These are phyloP conservation scores for Trifolium dubium DNA, from an alignment of 306 rosid genomes.

Conservation along the genomic window DNA sequence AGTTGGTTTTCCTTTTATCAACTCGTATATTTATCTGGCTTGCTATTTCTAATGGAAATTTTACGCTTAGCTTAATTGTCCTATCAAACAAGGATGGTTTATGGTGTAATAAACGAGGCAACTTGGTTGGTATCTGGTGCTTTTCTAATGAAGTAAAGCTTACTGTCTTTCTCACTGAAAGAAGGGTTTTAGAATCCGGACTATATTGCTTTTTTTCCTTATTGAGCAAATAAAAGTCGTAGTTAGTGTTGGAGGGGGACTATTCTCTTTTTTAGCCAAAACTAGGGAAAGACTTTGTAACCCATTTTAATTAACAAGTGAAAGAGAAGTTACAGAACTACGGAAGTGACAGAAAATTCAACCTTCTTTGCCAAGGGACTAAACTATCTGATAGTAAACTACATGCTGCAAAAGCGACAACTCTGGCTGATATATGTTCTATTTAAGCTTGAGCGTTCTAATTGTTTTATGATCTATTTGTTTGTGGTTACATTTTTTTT, in stretches of 20 bases:
- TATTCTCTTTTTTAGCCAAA: not conserved
- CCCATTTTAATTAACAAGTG: conserved; percentile 4
- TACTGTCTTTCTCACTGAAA: conserved; percentile 23
- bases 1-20: conserved; percentile 30
- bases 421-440: conserved; percentile 16
- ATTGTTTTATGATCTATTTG: conserved; percentile 10
- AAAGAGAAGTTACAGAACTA: not conserved
- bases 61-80: conserved; percentile 31
- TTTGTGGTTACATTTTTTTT: conserved; percentile 25
- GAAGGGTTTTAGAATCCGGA: conserved; percentile 14
- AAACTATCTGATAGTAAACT: conserved; percentile 7
- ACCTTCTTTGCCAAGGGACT: not conserved
- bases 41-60: conserved; percentile 33
- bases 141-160: conserved; percentile 22
- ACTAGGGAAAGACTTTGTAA: not conserved
- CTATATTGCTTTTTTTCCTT: conserved; percentile 25
- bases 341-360: not conserved
- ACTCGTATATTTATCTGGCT: conserved; percentile 22
- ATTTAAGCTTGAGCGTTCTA: conserved; percentile 29
- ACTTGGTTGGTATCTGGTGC: conserved; percentile 31
- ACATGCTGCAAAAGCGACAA: not conserved
- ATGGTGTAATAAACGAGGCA: conserved; percentile 11
- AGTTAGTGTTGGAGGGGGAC: not conserved
- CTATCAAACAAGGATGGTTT: conserved; percentile 33
- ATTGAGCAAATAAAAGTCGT: conserved; percentile 24